Conservation (phyloP, 345 rosid genomes). For the Kernera saxatilis region DNA sequence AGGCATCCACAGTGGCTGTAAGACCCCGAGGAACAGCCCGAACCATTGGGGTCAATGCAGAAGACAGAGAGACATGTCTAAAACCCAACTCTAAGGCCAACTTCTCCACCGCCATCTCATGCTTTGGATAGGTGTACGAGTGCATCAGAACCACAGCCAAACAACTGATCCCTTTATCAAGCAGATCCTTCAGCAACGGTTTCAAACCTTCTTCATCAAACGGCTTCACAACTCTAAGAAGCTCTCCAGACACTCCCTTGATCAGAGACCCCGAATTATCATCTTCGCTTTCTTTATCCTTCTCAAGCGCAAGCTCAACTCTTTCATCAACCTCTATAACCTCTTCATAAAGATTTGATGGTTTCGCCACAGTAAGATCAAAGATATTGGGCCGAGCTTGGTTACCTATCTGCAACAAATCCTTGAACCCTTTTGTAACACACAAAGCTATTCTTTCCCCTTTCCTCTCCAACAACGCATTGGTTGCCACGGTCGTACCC, state of each 20-base stretch:
- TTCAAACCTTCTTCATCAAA: conserved; percentile 55
- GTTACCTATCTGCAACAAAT: conserved; percentile 91
- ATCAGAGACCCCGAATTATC: conserved; percentile 25
- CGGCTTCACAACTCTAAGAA: conserved; percentile 67
- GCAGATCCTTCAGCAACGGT: conserved; percentile 50
- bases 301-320: conserved; percentile 59
- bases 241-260: conserved; percentile 82
- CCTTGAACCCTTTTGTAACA: conserved; percentile 80
- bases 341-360: conserved; percentile 81
- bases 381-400: conserved; percentile 90
- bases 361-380: conserved; percentile 76
- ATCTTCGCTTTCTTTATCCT: conserved; percentile 28
- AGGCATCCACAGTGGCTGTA: conserved; percentile 95
- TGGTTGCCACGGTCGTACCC: conserved; percentile 97
- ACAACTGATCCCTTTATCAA: conserved; percentile 77
- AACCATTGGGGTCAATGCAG: conserved; percentile 94
- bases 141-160: conserved; percentile 93
- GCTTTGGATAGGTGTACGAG: conserved; percentile 82
- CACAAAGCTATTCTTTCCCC: conserved; percentile 90
- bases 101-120: conserved; percentile 78
- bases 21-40: conserved; percentile 97
- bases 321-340: conserved; percentile 91
- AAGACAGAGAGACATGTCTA: conserved; percentile 84
- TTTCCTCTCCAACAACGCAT: conserved; percentile 91
- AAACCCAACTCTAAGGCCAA: conserved; percentile 79